phyloP scores from a whole-genome alignment of 768 basidiomycete species.

The Tricholomella constricta region DNA sequence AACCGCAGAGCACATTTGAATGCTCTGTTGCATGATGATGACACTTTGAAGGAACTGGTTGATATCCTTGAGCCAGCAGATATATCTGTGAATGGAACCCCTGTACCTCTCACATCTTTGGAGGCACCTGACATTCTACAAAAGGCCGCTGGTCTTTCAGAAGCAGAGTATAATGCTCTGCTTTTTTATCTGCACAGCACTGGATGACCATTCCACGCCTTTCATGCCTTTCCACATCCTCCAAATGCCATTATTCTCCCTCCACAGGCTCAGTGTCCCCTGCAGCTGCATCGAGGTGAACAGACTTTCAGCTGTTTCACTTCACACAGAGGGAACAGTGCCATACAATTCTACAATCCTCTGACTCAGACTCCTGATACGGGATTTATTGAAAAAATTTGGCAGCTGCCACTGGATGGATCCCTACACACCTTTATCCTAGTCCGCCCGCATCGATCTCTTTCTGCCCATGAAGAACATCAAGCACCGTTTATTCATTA shows the following conservation, averaged over 20 bases:
- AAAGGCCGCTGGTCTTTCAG: slow-evolving; percentile 8
- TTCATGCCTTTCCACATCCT: slow-evolving; percentile 15
- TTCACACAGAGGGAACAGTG: slow-evolving; percentile 23
- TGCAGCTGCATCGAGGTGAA: slow-evolving; percentile 14
- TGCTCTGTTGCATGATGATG: slow-evolving; percentile 7
- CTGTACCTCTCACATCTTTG: slow-evolving; percentile 1
- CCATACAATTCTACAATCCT: slow-evolving; percentile 23
- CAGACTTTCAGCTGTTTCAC: slow-evolving; percentile 20
- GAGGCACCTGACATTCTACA: slow-evolving; percentile 12
- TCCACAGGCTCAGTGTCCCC: slow-evolving; percentile 9
- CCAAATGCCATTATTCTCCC: slow-evolving; percentile 16
- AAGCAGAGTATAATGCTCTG: slow-evolving; percentile 16
- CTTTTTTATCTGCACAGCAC: slow-evolving; percentile 18
- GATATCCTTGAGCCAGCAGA: slow-evolving; percentile 7
- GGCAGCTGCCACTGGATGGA: slow-evolving; percentile 21
- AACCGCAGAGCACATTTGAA: slow-evolving; percentile 2
- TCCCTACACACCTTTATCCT: slow-evolving; percentile 21
- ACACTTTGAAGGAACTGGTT: slow-evolving; percentile 5
- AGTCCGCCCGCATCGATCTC: slow-evolving; percentile 17
- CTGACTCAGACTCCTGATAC: slow-evolving; percentile 6
- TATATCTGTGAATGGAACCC: not conserved
- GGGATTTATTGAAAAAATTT: slow-evolving; percentile 20
- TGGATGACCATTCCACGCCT: slow-evolving; percentile 11
- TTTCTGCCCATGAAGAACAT: slow-evolving; percentile 10
- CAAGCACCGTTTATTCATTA: slow-evolving; percentile 24